These are phyloP conservation scores for Drosera capensis DNA, from an alignment of 148 eudicot genomes.

Conservation along the genomic window DNA sequence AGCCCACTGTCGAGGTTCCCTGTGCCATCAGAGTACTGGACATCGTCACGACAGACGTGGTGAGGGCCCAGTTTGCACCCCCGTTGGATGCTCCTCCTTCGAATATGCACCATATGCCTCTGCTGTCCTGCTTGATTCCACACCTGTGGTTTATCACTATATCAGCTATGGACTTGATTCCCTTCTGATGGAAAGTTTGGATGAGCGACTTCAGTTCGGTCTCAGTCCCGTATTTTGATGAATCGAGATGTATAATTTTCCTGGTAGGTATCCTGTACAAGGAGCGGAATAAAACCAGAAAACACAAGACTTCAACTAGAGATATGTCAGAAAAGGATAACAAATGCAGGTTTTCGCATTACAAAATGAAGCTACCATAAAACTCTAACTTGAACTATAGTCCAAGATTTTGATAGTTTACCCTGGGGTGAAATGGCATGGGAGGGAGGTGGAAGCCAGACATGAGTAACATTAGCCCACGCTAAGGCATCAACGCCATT, in stretches of 20 bases:
- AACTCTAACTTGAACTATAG: too few relatives aligned
- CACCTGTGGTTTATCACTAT: slow-evolving; percentile 39
- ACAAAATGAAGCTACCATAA: too few relatives aligned
- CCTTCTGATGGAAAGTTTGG: slow-evolving; percentile 23
- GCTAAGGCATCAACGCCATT: slow-evolving; percentile 21
- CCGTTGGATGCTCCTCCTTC: slow-evolving; percentile 49
- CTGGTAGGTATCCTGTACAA: slow-evolving; percentile 55
- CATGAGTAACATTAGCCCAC: slow-evolving; percentile 41
- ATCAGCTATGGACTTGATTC: slow-evolving; percentile 44
- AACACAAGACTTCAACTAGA: too few relatives aligned
- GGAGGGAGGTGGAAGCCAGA: slow-evolving; percentile 58
- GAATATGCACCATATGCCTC: slow-evolving; percentile 49
- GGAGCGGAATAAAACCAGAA: too few relatives aligned
- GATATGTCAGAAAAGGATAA: too few relatives aligned
- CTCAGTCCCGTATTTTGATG: slow-evolving; percentile 33
- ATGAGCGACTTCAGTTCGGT: slow-evolving; percentile 24
- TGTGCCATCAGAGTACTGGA: slow-evolving; percentile 33
- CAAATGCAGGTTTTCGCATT: too few relatives aligned
- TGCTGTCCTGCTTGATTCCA: slow-evolving; percentile 18
- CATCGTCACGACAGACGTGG: slow-evolving; percentile 37
- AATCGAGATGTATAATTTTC: slow-evolving; percentile 41
- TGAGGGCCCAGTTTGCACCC: slow-evolving; percentile 55
- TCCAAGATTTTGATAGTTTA: too few relatives aligned
- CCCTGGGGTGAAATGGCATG: slow-evolving; percentile 46
- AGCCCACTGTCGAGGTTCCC: slow-evolving; percentile 44